phyloP scores from a whole-genome alignment of 1,284 basidiomycete species.

The Apiotrichum laibachii region DNA sequence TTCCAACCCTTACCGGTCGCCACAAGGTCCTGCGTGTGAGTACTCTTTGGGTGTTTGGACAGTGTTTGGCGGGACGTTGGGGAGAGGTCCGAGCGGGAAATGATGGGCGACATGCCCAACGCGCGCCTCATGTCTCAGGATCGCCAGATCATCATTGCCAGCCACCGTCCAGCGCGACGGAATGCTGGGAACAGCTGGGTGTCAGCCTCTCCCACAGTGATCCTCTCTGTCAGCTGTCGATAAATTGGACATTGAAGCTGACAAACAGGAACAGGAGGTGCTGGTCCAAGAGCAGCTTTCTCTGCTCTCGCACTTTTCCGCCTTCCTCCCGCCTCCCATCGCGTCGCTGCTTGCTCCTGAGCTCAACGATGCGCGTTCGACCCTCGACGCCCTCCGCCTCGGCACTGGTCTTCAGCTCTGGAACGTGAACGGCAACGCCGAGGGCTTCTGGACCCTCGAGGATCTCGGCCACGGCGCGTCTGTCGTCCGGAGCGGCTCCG shows the following conservation, averaged over 20 bases:
- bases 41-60: neutral
- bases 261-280: slow-evolving; percentile 35
- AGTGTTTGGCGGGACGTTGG: too few relatives aligned
- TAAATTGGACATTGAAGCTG: neutral
- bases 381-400: slow-evolving; percentile 28
- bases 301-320: slow-evolving; percentile 37
- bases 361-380: slow-evolving; percentile 6
- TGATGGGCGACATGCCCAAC: neutral
- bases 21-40: slow-evolving; percentile 44
- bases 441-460: slow-evolving; percentile 41
- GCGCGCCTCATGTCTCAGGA: neutral
- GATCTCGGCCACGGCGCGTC: slow-evolving; percentile 40
- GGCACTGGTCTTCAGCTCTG: slow-evolving; percentile 29
- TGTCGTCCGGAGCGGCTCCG: slow-evolving; percentile 27
- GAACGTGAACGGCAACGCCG: slow-evolving; percentile 12
- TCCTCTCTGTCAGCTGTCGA: too few relatives aligned
- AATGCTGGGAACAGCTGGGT: too few relatives aligned
- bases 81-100: too few relatives aligned
- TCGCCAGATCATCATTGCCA: too few relatives aligned
- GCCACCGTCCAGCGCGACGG: too few relatives aligned
- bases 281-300: slow-evolving; percentile 35
- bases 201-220: too few relatives aligned
- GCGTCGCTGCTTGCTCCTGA: slow-evolving; percentile 28
- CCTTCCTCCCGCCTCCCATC: slow-evolving; percentile 45
- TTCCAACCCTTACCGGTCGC: slow-evolving; percentile 45